These are phyloP conservation scores for Stagonosporopsis tanaceti DNA, from an alignment of 2,329 filamentous ascomycete species.

Conservation along the genomic window DNA sequence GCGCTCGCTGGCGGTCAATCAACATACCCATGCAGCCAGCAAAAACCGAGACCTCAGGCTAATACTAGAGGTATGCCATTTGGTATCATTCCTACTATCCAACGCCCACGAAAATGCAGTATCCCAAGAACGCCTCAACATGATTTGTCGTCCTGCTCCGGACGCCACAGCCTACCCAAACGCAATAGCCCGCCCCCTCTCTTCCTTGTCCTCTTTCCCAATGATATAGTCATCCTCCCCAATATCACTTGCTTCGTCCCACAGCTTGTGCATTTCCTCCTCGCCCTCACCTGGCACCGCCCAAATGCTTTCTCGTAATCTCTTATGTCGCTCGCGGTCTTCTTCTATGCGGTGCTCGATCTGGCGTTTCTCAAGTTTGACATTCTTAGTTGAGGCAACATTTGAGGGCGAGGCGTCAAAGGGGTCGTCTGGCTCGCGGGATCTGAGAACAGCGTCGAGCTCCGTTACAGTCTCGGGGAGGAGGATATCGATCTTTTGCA, in stretches of 20 bases:
- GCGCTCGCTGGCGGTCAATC: not conserved
- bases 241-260: conserved; percentile 86
- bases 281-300: conserved; percentile 71
- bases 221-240: conserved; percentile 85
- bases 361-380: conserved; percentile 77
- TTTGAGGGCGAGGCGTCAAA: conserved; percentile 26
- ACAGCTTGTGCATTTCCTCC: conserved; percentile 79
- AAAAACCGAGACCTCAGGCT: not conserved
- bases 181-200: conserved; percentile 59
- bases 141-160: not conserved
- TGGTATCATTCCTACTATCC: conserved; percentile 42
- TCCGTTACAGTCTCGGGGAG: conserved; percentile 77
- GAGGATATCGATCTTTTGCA: conserved; percentile 76
- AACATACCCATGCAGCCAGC: not conserved
- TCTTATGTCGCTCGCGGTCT: conserved; percentile 92
- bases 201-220: conserved; percentile 75
- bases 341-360: conserved; percentile 97
- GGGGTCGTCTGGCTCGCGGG: conserved; percentile 66
- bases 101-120: conserved; percentile 7
- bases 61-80: not conserved
- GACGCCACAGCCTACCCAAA: conserved; percentile 32
- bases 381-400: conserved; percentile 10
- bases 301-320: conserved; percentile 92
- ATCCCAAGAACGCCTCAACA: conserved; percentile 1
- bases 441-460: conserved; percentile 83